A percentile compares a stretch with the other conserved stretches of the same genome.
Evolutionary conservation across 257 asterid genomes (phyloP).

Genomic region (Ilex aquifolium): DNA sequence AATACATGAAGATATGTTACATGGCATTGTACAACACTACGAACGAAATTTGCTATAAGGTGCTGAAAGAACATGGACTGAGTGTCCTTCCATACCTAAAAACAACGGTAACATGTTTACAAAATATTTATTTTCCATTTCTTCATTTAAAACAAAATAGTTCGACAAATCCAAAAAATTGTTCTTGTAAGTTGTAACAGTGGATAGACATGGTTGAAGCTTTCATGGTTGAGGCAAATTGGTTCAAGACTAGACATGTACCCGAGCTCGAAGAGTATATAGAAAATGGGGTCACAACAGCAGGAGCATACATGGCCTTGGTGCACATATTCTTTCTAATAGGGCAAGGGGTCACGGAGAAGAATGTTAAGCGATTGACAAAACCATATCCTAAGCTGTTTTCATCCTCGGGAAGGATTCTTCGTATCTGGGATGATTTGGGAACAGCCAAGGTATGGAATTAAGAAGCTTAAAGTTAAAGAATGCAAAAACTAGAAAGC

Average conservation of each 20-base stretch:
- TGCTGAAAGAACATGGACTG: conserved; percentile 57
- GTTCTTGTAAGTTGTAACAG: neutral
- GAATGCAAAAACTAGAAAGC: neutral
- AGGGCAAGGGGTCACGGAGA: conserved; percentile 12
- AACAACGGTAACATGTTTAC: conserved; percentile 28
- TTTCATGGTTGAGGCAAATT: conserved; percentile 19
- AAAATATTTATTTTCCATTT: neutral
- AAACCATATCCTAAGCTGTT: conserved; percentile 19
- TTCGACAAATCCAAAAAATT: too few species aligned
- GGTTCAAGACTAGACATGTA: conserved; percentile 13
- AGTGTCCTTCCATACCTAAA: conserved; percentile 49
- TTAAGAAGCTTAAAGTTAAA: neutral
- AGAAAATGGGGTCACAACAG: conserved; percentile 17
- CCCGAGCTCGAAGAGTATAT: conserved; percentile 12
- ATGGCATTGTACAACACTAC: conserved; percentile 67
- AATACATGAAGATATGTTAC: conserved; percentile 66
- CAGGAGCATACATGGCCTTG: conserved; percentile 26
- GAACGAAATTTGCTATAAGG: conserved; percentile 53
- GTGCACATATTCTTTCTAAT: conserved; percentile 22
- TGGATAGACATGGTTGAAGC: conserved; percentile 19
- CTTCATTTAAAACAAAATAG: neutral
- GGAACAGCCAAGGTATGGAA: conserved; percentile 19
- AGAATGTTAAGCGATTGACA: conserved; percentile 8
- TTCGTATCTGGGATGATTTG: conserved; percentile 28
- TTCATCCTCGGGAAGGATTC: conserved; percentile 19